A percentile compares a stretch with the other conserved stretches of the same genome.
These are phyloP conservation scores for Turritis glabra DNA, from an alignment of 345 rosid genomes.

Conservation along the genomic window DNA sequence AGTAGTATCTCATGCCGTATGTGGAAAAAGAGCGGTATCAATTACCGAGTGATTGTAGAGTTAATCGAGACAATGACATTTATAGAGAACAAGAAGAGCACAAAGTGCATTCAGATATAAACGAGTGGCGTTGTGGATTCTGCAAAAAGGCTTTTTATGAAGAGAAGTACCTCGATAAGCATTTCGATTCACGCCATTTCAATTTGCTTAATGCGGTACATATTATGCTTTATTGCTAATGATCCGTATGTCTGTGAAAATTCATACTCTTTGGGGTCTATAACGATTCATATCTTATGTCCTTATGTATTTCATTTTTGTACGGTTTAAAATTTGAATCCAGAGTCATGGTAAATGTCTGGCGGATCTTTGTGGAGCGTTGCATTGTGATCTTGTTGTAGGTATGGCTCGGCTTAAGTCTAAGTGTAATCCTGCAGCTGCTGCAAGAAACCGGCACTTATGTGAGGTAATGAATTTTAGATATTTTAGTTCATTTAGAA, in stretches of 20 bases:
- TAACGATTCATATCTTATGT: neutral
- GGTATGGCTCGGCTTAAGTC: conserved; percentile 44
- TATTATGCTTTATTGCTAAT: neutral
- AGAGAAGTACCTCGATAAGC: conserved; percentile 63
- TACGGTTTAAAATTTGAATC: conserved; percentile 14
- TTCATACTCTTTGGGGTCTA: neutral
- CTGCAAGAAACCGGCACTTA: conserved; percentile 61
- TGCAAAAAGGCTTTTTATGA: conserved; percentile 65
- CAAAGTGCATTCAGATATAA: conserved; percentile 51
- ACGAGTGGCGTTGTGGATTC: conserved; percentile 70
- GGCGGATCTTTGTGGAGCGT: conserved; percentile 77
- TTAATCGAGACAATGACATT: conserved; percentile 56
- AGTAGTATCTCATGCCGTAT: conserved; percentile 74
- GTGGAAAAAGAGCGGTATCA: conserved; percentile 53
- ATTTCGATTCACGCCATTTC: conserved; percentile 62
- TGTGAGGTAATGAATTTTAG: conserved; percentile 57
- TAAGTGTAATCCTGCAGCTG: conserved; percentile 81
- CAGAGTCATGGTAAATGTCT: conserved; percentile 72
- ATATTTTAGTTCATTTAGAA: neutral
- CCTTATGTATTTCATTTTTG: neutral
- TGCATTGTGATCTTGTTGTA: conserved; percentile 69
- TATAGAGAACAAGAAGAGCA: conserved; percentile 73
- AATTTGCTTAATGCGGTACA: conserved; percentile 55
- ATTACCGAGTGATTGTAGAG: conserved; percentile 52
- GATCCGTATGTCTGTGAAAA: neutral